These are phyloP conservation scores for Prillingera fragicola DNA, from an alignment of 1,284 basidiomycete genomes.

Conservation along the genomic window DNA sequence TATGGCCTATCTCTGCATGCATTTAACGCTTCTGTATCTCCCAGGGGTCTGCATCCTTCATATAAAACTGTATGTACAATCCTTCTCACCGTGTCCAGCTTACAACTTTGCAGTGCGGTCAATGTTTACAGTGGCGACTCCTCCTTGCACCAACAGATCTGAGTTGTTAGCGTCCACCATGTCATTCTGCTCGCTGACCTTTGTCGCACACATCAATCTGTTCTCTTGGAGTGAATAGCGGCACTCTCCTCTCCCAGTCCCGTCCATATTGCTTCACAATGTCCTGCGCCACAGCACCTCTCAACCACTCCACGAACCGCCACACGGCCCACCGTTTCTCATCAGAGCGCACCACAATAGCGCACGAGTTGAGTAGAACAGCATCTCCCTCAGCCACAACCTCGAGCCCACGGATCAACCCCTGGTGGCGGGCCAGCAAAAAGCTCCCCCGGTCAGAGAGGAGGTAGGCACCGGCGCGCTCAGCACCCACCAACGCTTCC, in stretches of 20 bases:
- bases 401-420: not conserved
- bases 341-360: not conserved
- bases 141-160: not conserved
- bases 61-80: not conserved
- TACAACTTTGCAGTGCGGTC: not conserved
- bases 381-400: not conserved
- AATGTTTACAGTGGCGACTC: not conserved
- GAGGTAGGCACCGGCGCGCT: not conserved
- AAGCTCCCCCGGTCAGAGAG: not conserved
- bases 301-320: not conserved
- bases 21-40: too few relatives aligned
- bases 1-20: too few relatives aligned
- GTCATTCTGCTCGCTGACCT: not conserved
- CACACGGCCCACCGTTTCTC: not conserved
- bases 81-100: not conserved
- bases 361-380: not conserved
- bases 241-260: not conserved
- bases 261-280: not conserved
- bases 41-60: too few relatives aligned
- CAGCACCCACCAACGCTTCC: not conserved
- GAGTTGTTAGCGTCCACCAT: not conserved
- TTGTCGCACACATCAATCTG: not conserved
- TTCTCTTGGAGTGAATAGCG: not conserved
- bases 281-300: not conserved
- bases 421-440: not conserved